Evolutionary conservation across 768 basidiomycete species (phyloP), one percentile per base, ranked within the genome.

Genomic region (Flagelloscypha sp.): DNA sequence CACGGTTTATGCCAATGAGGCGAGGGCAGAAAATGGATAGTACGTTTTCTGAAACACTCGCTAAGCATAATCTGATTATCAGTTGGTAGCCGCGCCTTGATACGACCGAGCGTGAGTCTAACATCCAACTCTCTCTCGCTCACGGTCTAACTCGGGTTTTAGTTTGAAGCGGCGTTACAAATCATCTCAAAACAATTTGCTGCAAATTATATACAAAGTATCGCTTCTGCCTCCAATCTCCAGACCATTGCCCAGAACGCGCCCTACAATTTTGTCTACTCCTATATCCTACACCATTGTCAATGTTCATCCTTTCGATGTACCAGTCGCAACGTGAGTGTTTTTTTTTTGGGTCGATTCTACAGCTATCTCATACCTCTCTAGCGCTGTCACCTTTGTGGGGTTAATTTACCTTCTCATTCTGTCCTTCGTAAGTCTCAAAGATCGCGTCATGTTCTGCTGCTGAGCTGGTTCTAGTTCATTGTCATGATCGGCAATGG

Each of bases 271-370:
- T 6, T 49, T 74, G 11, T 48, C 56, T 7, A 46, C 52, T 15
- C 65, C 72, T 2, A 36, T 68, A 4, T 48, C 49, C 34, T 73
- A 60, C 38, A 58, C 44, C 0, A 24, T 65, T 3, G 32, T 54
- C 13, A 70, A 74, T 32, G 36, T 66, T 3, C 56, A 62, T 17
- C 72, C 72, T 6, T 74, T 74, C 32, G 62, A 74, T 37, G 48
- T 65, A 13, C 59, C 68, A 27, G 65, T 63, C n/a, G n/a, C n/a
- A n/a, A n/a, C n/a, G n/a, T n/a, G n/a, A n/a, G n/a, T n/a, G n/a
- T n/a, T n/a, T n/a, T n/a, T n/a, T n/a, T n/a, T n/a, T n/a, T n/a
- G n/a, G n/a, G n/a, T n/a, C n/a, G n/a, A n/a, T n/a, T n/a, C n/a
- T n/a, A n/a, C n/a, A n/a, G n/a, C n/a, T n/a, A n/a, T n/a, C n/a